phyloP scores from a whole-genome alignment of 768 basidiomycete species.

The Boletus pseudo-olivaceus region DNA sequence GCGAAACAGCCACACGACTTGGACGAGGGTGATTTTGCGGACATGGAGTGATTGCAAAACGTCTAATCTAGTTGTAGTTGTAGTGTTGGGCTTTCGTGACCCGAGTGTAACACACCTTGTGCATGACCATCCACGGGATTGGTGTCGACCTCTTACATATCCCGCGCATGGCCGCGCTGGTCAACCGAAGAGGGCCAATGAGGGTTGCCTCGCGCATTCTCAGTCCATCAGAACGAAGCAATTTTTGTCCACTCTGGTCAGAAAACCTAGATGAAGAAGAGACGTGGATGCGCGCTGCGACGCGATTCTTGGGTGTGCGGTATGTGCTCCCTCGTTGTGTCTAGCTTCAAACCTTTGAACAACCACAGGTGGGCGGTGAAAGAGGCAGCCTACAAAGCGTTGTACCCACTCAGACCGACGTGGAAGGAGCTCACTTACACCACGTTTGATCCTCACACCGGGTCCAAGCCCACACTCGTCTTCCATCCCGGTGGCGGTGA shows the following conservation, averaged over 20 bases:
- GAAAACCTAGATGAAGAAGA: conserved; percentile 11
- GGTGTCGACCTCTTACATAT: conserved; percentile 74
- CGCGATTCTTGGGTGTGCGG: conserved; percentile 71
- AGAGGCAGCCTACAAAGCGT: conserved; percentile 84
- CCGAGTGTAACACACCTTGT: not conserved
- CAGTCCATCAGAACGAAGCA: conserved; percentile 41
- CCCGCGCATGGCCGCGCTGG: conserved; percentile 57
- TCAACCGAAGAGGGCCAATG: conserved; percentile 44
- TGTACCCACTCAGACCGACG: conserved; percentile 62
- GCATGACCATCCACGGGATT: conserved; percentile 66
- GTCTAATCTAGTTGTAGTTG: not conserved
- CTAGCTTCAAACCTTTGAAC: not conserved
- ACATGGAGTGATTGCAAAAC: conserved; percentile 47
- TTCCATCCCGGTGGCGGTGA: conserved; percentile 10
- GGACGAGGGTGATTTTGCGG: conserved; percentile 89
- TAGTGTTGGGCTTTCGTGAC: not conserved
- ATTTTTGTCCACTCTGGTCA: conserved; percentile 24
- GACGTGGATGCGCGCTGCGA: conserved; percentile 1
- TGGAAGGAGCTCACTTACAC: conserved; percentile 74
- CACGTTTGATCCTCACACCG: conserved; percentile 30
- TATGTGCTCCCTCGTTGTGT: conserved; percentile 23
- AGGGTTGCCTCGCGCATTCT: conserved; percentile 63
- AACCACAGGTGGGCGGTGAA: conserved; percentile 71
- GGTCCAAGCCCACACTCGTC: conserved; percentile 43
- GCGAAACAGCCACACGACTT: conserved; percentile 76